A percentile compares a stretch with the other conserved stretches of the same genome.
Conservation (phyloP, 1,139 yeast genomes). For the Arxiozyma bovina region DNA sequence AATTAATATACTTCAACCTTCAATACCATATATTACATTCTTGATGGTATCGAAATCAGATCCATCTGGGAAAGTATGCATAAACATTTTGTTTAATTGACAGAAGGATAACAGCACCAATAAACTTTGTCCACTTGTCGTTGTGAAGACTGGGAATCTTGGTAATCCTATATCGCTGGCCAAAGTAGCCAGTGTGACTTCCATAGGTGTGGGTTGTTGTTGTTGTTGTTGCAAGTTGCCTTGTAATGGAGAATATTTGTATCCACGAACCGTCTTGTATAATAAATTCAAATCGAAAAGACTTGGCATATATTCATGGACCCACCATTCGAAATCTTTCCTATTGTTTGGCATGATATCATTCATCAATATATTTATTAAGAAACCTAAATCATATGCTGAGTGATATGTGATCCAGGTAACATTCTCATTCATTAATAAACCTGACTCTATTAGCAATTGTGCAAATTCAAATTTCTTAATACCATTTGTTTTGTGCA, state of each 20-base stretch:
- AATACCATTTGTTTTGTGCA: constrained; percentile 72
- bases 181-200: constrained; percentile 30
- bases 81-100: constrained; percentile 38
- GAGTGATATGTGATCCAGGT: constrained; percentile 91
- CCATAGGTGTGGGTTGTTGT: constrained; percentile 9
- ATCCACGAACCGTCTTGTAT: constrained; percentile 43
- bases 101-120: constrained; percentile 51
- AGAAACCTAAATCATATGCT: constrained; percentile 91
- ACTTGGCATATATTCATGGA: constrained; percentile 67
- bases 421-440: constrained; percentile 61
- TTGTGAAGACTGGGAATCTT: constrained; percentile 42
- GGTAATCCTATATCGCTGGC: constrained; percentile 53
- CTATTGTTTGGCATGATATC: constrained; percentile 74
- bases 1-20: constrained; percentile 9
- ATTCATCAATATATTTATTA: constrained; percentile 69
- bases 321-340: constrained; percentile 67
- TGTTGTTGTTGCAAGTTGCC: constrained; percentile 13
- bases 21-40: constrained; percentile 47
- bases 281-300: constrained; percentile 78
- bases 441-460: constrained; percentile 75
- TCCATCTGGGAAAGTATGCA: constrained; percentile 32
- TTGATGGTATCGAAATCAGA: constrained; percentile 36
- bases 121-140: constrained; percentile 41
- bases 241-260: constrained; percentile 19
- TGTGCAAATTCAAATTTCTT: constrained; percentile 77